Percentiles rank a stretch among this genome's conserved stretches.
Evolutionary conservation across 2,329 filamentous ascomycete species (phyloP).

Genomic region (Corynespora cassiicola): DNA sequence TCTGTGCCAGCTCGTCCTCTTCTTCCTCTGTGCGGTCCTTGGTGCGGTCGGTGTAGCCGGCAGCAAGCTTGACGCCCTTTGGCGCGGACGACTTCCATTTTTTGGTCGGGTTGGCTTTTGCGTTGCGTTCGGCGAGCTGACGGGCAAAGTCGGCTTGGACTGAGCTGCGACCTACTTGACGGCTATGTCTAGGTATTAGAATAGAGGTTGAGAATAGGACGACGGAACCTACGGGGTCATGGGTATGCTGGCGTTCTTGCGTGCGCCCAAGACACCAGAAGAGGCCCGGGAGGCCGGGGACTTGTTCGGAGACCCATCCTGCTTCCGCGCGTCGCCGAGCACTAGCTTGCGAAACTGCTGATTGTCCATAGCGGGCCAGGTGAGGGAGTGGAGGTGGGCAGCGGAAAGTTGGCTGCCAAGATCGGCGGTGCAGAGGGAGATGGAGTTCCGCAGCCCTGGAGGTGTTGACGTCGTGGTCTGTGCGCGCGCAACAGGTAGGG

Average conservation of each 20-base stretch:
- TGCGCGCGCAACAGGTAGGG: too few species aligned
- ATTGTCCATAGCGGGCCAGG: conserved; percentile 80
- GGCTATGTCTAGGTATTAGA: conserved; percentile 53
- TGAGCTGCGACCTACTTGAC: conserved; percentile 63
- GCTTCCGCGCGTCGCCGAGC: conserved; percentile 57
- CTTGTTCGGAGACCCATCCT: conserved; percentile 37
- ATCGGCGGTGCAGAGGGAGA: too few species aligned
- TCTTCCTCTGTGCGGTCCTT: conserved; percentile 63
- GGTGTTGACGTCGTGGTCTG: too few species aligned
- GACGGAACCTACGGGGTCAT: conserved; percentile 81
- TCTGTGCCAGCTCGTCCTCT: conserved; percentile 63
- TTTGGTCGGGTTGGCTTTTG: conserved; percentile 64
- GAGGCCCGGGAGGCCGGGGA: conserved; percentile 35
- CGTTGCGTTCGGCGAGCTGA: conserved; percentile 78
- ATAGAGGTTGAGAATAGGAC: background rate
- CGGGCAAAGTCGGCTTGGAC: conserved; percentile 76
- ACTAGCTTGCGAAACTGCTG: conserved; percentile 88
- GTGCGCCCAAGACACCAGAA: conserved; percentile 71
- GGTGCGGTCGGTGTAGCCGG: conserved; percentile 85
- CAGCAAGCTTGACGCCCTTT: conserved; percentile 79
- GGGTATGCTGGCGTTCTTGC: conserved; percentile 80
- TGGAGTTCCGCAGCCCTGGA: too few species aligned
- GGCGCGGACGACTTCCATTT: conserved; percentile 81
- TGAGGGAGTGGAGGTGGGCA: too few species aligned
- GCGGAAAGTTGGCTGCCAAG: too few species aligned